Evolutionary conservation across 306 rosid genomes (phyloP).

Genomic region (Senna siamea): DNA sequence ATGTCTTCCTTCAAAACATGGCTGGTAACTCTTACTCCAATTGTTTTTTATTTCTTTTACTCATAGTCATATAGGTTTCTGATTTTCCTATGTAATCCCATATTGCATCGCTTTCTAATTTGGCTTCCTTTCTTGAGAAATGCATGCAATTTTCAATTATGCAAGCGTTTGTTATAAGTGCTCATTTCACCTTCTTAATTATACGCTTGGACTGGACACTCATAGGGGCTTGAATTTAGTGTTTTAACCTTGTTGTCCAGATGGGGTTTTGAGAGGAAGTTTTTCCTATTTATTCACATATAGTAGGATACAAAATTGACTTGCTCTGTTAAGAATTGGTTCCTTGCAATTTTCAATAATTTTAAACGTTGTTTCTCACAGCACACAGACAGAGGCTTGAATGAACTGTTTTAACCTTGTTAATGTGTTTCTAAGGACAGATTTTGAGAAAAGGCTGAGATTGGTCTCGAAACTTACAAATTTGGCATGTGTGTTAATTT

Average conservation of each 20-base stretch:
- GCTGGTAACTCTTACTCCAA: constrained; percentile 52
- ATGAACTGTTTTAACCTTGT: background rate
- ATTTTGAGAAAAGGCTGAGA: constrained; percentile 4
- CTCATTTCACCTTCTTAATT: no score
- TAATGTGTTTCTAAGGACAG: background rate
- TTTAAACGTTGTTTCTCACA: no score
- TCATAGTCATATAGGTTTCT: no score
- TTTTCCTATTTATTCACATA: background rate
- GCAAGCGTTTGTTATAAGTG: no score
- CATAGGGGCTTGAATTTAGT: background rate
- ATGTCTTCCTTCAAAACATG: constrained; percentile 70
- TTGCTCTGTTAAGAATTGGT: background rate
- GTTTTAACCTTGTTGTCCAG: background rate
- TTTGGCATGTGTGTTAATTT: background rate
- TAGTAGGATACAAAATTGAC: background rate
- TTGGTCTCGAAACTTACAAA: background rate
- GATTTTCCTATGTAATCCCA: no score
- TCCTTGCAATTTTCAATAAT: background rate
- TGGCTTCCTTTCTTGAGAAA: constrained; percentile 1
- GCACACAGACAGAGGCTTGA: background rate
- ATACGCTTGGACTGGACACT: no score
- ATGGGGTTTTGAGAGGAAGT: background rate
- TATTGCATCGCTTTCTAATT: background rate
- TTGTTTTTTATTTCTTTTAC: background rate
- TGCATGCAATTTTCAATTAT: background rate